These are phyloP conservation scores for Alternaria metachromatica DNA, from an alignment of 2,329 filamentous ascomycete genomes.

Conservation along the genomic window DNA sequence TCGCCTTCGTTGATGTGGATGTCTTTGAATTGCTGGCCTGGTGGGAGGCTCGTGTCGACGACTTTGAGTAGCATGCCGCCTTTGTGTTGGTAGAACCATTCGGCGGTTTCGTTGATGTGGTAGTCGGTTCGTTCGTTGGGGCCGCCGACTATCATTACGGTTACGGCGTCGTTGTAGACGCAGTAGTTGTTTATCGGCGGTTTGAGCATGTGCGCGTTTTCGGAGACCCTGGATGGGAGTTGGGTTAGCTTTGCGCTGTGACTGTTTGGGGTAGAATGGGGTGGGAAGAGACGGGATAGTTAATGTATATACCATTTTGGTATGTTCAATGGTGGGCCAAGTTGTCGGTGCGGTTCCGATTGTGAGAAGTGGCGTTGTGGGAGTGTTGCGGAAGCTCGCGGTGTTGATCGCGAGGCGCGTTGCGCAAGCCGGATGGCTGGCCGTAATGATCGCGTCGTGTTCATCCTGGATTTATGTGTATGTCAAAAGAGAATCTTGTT, in stretches of 20 bases:
- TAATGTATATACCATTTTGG: conserved; percentile 48
- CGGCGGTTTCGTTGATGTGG: conserved; percentile 94
- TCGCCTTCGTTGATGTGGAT: conserved; percentile 90
- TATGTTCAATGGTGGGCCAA: conserved; percentile 47
- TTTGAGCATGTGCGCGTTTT: conserved; percentile 90
- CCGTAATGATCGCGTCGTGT: conserved; percentile 28
- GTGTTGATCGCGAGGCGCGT: conserved; percentile 10
- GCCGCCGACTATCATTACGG: conserved; percentile 93
- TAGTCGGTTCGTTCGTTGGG: conserved; percentile 97
- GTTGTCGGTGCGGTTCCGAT: conserved; percentile 24
- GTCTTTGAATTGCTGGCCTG: conserved; percentile 70
- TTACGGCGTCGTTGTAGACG: conserved; percentile 84
- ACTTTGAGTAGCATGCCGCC: conserved; percentile 94
- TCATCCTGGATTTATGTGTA: neutral
- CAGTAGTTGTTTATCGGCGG: conserved; percentile 98
- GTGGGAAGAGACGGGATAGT: no score
- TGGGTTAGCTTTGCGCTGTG: neutral
- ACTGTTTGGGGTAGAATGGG: neutral
- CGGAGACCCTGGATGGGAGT: conserved; percentile 72
- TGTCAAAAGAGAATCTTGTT: neutral
- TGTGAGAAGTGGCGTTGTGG: conserved; percentile 37
- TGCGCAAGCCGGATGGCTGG: conserved; percentile 20
- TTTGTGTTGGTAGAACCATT: conserved; percentile 98
- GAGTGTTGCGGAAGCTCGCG: conserved; percentile 20
- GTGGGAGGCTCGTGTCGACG: conserved; percentile 64